These are phyloP conservation scores for Beta corolliflora DNA, from an alignment of 179 eudicot genomes.

Conservation along the genomic window DNA sequence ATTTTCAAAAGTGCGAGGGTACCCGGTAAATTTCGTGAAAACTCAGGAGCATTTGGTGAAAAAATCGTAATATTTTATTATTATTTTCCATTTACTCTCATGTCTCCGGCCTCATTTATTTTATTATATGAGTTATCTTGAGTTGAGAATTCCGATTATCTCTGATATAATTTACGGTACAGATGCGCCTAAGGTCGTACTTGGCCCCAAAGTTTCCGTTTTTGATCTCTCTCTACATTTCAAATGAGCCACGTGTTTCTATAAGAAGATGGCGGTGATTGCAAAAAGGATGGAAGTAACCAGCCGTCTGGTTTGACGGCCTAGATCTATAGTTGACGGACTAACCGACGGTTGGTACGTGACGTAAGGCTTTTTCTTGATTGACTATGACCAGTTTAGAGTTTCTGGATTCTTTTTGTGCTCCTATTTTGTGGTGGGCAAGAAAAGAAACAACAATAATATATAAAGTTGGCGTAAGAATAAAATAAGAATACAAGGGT, in stretches of 20 bases:
- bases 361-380: neutral
- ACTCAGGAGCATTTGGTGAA: no score
- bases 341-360: conserved; percentile 21
- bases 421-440: neutral
- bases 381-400: neutral
- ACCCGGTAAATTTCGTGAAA: no score
- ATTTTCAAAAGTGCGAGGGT: no score
- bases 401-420: neutral
- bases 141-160: no score
- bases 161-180: no score
- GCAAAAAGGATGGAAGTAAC: neutral
- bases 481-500: conserved; percentile 8
- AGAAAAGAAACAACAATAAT: neutral
- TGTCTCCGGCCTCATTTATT: no score
- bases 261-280: conserved; percentile 11
- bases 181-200: no score
- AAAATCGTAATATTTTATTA: no score
- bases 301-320: conserved; percentile 23
- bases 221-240: neutral
- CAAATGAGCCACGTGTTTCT: conserved; percentile 1
- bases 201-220: no score
- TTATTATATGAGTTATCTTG: no score
- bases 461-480: conserved; percentile 11
- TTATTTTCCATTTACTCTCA: no score
- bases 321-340: neutral